Conservation (phyloP, 2,329 filamentous ascomycete genomes). For the Trichoderma endophyticum region DNA sequence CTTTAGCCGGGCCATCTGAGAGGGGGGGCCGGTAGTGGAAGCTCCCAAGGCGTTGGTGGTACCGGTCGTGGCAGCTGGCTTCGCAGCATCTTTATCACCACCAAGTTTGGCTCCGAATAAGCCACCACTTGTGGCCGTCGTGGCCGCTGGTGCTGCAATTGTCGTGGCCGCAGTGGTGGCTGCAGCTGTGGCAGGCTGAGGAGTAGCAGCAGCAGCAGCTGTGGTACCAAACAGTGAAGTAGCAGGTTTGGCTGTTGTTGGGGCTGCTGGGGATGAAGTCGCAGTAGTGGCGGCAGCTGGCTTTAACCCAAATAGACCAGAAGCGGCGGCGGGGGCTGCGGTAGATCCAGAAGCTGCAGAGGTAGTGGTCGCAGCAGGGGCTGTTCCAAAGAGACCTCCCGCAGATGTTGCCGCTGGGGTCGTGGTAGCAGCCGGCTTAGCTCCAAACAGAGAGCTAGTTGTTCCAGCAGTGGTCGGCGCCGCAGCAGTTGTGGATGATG, state of each 20-base stretch:
- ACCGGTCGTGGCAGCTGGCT: conserved; percentile 30
- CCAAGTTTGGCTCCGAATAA: conserved; percentile 37
- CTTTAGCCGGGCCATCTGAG: conserved; percentile 85
- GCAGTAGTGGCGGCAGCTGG: conserved; percentile 31
- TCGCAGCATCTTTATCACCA: conserved; percentile 31
- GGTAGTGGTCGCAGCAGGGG: conserved; percentile 28
- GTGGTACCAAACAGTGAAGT: conserved; percentile 28
- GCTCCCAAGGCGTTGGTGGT: conserved; percentile 53
- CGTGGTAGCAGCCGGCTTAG: conserved; percentile 37
- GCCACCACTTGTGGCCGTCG: conserved; percentile 29
- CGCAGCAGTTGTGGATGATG: conserved; percentile 27
- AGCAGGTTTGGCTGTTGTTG: conserved; percentile 28
- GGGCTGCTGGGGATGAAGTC: conserved; percentile 25
- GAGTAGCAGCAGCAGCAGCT: conserved; percentile 19
- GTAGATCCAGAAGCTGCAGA: conserved; percentile 23
- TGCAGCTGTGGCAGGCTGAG: conserved; percentile 23
- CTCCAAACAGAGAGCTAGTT: conserved; percentile 37
- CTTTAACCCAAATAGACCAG: conserved; percentile 35
- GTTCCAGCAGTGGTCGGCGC: conserved; percentile 25
- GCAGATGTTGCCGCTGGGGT: conserved; percentile 34
- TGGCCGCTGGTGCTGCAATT: conserved; percentile 29
- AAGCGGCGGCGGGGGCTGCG: conserved; percentile 28
- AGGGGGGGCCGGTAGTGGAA: conserved; percentile 76
- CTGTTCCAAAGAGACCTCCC: conserved; percentile 36
- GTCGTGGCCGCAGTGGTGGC: conserved; percentile 24